Conservation (phyloP, 176 grass and related monocot genomes). For the Musa acuminata region DNA sequence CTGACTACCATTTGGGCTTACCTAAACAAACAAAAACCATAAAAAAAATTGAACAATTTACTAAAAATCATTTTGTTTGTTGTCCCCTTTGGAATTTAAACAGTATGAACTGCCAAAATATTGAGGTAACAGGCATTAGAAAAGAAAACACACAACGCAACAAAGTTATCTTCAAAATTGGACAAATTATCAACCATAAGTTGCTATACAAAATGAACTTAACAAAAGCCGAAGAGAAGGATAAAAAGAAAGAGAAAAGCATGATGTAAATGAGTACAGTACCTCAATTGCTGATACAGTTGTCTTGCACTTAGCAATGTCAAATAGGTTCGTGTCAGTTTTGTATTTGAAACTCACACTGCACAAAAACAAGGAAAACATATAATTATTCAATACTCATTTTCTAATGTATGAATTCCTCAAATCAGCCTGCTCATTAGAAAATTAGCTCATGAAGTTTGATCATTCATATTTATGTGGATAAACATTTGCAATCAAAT, state of each 20-base stretch:
- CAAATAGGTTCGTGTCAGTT: constrained; percentile 92
- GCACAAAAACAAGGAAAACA: constrained; percentile 27
- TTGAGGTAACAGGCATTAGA: background rate
- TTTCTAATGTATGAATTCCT: background rate
- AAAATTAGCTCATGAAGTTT: background rate
- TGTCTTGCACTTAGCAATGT: constrained; percentile 93
- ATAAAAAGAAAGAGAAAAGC: constrained; percentile 17
- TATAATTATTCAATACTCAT: background rate
- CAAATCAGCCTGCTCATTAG: background rate
- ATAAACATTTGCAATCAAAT: background rate
- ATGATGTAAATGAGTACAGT: constrained; percentile 12
- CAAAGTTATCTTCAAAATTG: background rate
- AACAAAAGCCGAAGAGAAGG: constrained; percentile 14
- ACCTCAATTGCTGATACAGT: constrained; percentile 91
- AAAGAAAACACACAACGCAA: background rate
- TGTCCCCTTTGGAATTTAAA: background rate
- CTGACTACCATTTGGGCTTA: constrained; percentile 78
- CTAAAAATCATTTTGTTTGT: background rate
- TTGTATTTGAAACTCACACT: constrained; percentile 86
- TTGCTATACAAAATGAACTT: no score
- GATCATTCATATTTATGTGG: background rate
- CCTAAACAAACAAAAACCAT: constrained; percentile 26
- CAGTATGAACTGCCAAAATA: background rate
- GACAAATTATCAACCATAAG: background rate
- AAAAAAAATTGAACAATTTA: background rate